Evolutionary conservation across 805 yeast species (phyloP), one percentile per base, ranked within the genome.

Genomic region (Kazachstania kunashirensis): DNA sequence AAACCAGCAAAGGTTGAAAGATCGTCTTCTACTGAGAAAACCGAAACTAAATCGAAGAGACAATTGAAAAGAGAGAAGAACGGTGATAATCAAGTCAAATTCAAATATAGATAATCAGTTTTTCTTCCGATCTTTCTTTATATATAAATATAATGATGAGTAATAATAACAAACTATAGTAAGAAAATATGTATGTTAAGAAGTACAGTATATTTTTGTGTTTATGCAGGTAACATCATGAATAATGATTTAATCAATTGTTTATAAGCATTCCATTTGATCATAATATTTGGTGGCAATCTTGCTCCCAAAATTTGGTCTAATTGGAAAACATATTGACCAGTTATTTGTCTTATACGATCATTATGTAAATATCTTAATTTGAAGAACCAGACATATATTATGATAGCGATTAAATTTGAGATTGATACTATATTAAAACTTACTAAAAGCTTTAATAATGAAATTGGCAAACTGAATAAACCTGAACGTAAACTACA

Each of bases 341-440:
- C 58, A 31, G 77, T 55, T 7, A 77, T 56, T 7, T 59, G 47
- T 50, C 77, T 69, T 37, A 80, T 75, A 42, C 70, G 68, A 35
- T 67, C 66, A 31, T 74, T 74, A 48, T 73, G 75, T 49, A 69
- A 68, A 48, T 59, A 79, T 54, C 86, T 69, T 39, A 76, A 52
- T 57, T 77, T 77, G 57, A 76, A 62, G 57, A 80, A 80, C 15
- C 68, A 53, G 14, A 70, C 48, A 48, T 75, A 76, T 15, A 67
- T 57, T 1, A 66, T 26, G n/a, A 72, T 51, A 0, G 75, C 62
- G 2, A 63, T 13, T 1, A 71, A 21, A 6, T 61, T 61, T 33
- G 65, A 53, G 1, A 62, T 39, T 13, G 56, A 48, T 7, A 55
- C 49, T 1, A 32, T 10, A 52, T 53, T 43, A 45, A 61, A 39